These are phyloP conservation scores for Podaxis sp. DNA, from an alignment of 768 basidiomycete species.

Conservation along the genomic window DNA sequence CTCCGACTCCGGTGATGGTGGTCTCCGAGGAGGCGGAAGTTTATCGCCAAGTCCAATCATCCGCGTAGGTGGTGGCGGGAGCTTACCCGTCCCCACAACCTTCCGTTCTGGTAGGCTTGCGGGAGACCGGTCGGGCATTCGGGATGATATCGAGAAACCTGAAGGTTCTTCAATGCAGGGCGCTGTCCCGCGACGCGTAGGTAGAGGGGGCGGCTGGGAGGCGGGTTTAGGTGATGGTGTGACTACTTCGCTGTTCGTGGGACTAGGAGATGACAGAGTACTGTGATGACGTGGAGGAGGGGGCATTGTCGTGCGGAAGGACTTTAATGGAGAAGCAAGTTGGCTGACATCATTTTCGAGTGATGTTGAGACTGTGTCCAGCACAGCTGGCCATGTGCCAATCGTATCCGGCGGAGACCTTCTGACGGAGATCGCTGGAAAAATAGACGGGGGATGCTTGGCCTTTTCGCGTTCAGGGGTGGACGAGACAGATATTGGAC, in stretches of 20 bases:
- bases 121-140: constrained; percentile 22
- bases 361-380: background rate
- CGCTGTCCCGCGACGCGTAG: constrained; percentile 34
- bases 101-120: constrained; percentile 31
- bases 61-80: constrained; percentile 74
- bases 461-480: background rate
- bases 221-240: constrained; percentile 13
- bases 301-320: constrained; percentile 16
- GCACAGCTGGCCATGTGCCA: background rate
- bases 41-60: constrained; percentile 67
- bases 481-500: background rate
- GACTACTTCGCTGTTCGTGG: constrained; percentile 9
- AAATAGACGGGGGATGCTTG: constrained; percentile 7
- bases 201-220: constrained; percentile 41
- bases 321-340: constrained; percentile 10
- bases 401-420: constrained; percentile 4
- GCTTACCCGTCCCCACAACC: constrained; percentile 32
- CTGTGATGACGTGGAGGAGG: constrained; percentile 24
- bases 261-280: constrained; percentile 16
- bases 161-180: constrained; percentile 4
- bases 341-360: constrained; percentile 12
- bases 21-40: constrained; percentile 57
- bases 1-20: constrained; percentile 38
- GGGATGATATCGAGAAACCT: constrained; percentile 21
- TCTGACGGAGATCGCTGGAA: constrained; percentile 21